phyloP scores from a whole-genome alignment of 371 early-diverging fungal species.

The Rhizopus microsporus region DNA sequence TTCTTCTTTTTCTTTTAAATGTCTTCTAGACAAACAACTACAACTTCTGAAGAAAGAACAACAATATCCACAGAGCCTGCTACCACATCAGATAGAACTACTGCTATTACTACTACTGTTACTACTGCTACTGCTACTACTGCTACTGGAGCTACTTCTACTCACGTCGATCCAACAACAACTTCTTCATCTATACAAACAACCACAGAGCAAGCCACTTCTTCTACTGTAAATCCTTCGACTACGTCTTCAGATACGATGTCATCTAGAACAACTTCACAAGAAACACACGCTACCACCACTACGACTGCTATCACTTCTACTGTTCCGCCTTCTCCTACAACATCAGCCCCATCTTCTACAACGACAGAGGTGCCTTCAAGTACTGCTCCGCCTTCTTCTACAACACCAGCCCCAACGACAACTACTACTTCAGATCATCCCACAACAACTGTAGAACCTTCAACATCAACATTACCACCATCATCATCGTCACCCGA shows the following conservation, averaged over 20 bases:
- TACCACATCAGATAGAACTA: not conserved
- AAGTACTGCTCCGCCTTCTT: conserved; percentile 2
- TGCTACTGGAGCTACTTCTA: not conserved
- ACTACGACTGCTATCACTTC: conserved; percentile 2
- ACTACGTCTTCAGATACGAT: not conserved
- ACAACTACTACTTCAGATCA: not conserved
- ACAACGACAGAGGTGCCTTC: not conserved
- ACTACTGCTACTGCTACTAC: not conserved
- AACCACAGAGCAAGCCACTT: not conserved
- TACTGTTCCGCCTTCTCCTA: not conserved
- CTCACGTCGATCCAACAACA: not conserved
- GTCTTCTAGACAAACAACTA: no score
- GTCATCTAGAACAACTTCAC: not conserved
- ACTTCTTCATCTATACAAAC: no score
- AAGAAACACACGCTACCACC: conserved; percentile 2
- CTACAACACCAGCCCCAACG: not conserved
- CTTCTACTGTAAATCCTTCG: not conserved
- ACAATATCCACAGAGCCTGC: no score
- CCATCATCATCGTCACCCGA: not conserved
- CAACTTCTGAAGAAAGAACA: no score
- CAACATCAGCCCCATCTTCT: not conserved
- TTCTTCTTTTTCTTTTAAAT: no score
- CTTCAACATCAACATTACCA: not conserved
- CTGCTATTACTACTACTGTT: not conserved
- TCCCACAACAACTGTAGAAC: conserved; percentile 7